Percentiles rank a stretch among this genome's conserved stretches.
Evolutionary conservation across 2,329 filamentous ascomycete species (phyloP).

Genomic region (Nannizziopsis arthrosporioides): DNA sequence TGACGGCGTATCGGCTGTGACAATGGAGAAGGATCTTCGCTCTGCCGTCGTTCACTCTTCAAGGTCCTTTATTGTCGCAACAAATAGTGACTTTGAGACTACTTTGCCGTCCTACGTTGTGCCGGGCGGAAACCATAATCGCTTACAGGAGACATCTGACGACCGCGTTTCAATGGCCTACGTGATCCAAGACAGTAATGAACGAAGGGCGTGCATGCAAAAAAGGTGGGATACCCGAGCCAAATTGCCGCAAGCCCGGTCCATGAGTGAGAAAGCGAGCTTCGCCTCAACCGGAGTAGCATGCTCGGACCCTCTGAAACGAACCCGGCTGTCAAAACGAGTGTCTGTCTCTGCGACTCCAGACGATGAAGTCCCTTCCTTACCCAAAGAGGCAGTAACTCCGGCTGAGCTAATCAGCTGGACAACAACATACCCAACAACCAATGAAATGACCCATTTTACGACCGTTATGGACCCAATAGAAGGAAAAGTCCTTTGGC

Average conservation of each 20-base stretch:
- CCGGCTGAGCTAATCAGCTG: constrained; percentile 35
- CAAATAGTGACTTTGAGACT: constrained; percentile 42
- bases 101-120: constrained; percentile 15
- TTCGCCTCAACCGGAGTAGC: background rate
- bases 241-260: too few species aligned
- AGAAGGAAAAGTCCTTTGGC: constrained; percentile 39
- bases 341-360: background rate
- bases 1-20: constrained; percentile 36
- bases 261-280: too few species aligned
- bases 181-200: constrained; percentile 26
- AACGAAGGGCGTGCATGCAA: constrained; percentile 28
- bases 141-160: constrained; percentile 15
- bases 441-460: constrained; percentile 49
- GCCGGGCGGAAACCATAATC: constrained; percentile 16
- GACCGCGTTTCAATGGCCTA: constrained; percentile 18
- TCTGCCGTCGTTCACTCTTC: constrained; percentile 37
- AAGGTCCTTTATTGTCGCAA: constrained; percentile 43
- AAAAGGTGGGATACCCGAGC: constrained; percentile 27
- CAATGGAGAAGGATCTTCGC: constrained; percentile 47
- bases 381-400: constrained; percentile 19
- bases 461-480: constrained; percentile 46
- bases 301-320: constrained; percentile 13
- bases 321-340: constrained; percentile 15
- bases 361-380: background rate
- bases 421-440: constrained; percentile 43